phyloP scores from a whole-genome alignment of 1,284 basidiomycete genomes.

The Fomitopsis schrenkii region DNA sequence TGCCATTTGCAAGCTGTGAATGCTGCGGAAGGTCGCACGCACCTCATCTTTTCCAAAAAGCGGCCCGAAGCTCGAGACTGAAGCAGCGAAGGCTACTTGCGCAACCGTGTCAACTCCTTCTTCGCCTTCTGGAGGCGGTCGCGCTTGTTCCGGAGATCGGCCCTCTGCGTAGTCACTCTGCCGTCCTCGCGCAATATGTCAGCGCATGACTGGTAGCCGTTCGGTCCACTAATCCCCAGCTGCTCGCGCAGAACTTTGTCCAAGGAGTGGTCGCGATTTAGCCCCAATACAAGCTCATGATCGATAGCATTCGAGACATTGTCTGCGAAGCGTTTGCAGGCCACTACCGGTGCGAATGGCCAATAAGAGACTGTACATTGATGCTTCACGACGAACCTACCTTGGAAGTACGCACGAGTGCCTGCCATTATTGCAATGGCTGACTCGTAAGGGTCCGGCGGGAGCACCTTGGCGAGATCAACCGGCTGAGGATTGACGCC shows the following conservation, averaged over 20 bases:
- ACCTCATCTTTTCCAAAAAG: too few species aligned
- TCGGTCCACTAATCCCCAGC: slow-evolving; percentile 39
- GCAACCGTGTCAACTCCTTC: not conserved
- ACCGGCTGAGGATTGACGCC: slow-evolving; percentile 39
- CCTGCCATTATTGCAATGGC: slow-evolving; percentile 66
- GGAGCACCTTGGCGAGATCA: slow-evolving; percentile 50
- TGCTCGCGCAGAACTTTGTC: slow-evolving; percentile 40
- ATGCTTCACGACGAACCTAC: slow-evolving; percentile 25
- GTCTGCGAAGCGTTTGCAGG: slow-evolving; percentile 67
- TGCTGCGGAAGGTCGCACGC: too few species aligned
- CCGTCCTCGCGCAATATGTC: slow-evolving; percentile 49
- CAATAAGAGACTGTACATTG: not conserved
- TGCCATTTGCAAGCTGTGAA: too few species aligned
- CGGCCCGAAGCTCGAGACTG: too few species aligned
- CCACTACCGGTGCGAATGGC: slow-evolving; percentile 37
- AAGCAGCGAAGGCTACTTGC: not conserved
- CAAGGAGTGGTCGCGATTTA: slow-evolving; percentile 33
- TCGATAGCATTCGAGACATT: slow-evolving; percentile 63
- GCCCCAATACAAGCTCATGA: slow-evolving; percentile 47
- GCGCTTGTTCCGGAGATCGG: slow-evolving; percentile 46
- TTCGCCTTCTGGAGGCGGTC: slow-evolving; percentile 21
- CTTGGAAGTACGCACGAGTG: slow-evolving; percentile 71
- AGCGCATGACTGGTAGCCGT: slow-evolving; percentile 44
- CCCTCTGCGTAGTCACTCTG: slow-evolving; percentile 37
- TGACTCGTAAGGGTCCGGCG: slow-evolving; percentile 48